Evolutionary conservation across 805 yeast species (phyloP).

Genomic region (Saccharomycopsis olivae): DNA sequence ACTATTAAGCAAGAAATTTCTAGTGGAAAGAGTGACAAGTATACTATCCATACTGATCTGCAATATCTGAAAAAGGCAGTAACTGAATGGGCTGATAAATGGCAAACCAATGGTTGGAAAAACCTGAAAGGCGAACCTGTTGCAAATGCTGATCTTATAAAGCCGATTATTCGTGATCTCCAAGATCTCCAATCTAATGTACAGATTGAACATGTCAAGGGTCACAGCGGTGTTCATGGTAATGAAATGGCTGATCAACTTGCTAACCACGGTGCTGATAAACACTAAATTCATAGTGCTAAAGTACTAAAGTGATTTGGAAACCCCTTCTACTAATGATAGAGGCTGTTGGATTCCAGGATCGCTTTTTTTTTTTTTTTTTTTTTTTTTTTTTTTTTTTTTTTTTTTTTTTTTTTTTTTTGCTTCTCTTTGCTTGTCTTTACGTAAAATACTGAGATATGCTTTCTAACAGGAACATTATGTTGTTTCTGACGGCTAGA

Average conservation of each 20-base stretch:
- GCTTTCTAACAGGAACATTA: no score
- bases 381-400: no score
- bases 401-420: no score
- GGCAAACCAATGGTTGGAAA: constrained; percentile 50
- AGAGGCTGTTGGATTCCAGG: no score
- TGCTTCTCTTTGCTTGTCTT: no score
- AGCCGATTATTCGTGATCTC: constrained; percentile 27
- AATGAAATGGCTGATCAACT: constrained; percentile 69
- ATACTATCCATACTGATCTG: constrained; percentile 59
- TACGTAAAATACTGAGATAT: no score
- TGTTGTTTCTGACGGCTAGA: no score
- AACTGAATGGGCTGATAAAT: constrained; percentile 43
- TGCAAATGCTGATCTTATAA: constrained; percentile 42
- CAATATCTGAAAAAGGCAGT: constrained; percentile 49
- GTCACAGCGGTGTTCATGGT: constrained; percentile 61
- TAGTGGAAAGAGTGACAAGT: constrained; percentile 22
- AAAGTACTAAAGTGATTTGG: no score
- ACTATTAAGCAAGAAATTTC: constrained; percentile 28
- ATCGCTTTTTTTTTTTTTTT: no score
- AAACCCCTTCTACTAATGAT: no score
- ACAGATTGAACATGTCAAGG: constrained; percentile 51
- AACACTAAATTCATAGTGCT: no score
- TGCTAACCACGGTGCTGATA: constrained; percentile 58
- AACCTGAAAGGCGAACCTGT: constrained; percentile 35
- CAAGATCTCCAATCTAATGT: constrained; percentile 30